A percentile compares a stretch with the other conserved stretches of the same genome.
These are phyloP conservation scores for Podospora didyma DNA, from an alignment of 495 filamentous ascomycete genomes.

Conservation along the genomic window DNA sequence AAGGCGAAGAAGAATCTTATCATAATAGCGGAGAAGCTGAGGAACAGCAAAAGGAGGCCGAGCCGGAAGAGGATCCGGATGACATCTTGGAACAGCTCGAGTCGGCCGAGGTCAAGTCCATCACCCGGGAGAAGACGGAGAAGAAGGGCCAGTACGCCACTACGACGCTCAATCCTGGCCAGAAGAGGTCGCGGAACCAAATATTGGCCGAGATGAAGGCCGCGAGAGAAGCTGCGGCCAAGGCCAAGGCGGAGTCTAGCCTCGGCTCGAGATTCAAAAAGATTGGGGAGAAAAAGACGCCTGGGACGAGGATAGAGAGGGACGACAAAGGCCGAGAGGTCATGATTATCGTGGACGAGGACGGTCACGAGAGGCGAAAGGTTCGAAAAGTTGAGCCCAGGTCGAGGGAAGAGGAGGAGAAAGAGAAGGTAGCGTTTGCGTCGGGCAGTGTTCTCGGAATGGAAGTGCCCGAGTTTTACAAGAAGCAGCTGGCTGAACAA, in stretches of 20 bases:
- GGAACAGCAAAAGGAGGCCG: constrained; percentile 20
- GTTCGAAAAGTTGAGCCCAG: constrained; percentile 52
- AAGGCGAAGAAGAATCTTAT: constrained; percentile 5
- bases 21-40: too few relatives aligned
- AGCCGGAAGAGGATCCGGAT: constrained; percentile 54
- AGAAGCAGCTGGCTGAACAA: constrained; percentile 27
- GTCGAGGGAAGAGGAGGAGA: constrained; percentile 32
- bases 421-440: constrained; percentile 52
- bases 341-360: constrained; percentile 76
- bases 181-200: constrained; percentile 74
- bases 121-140: constrained; percentile 53
- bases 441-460: constrained; percentile 73
- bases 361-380: constrained; percentile 87
- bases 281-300: constrained; percentile 62
- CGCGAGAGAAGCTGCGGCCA: constrained; percentile 55
- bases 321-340: constrained; percentile 77
- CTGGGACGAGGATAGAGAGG: constrained; percentile 64
- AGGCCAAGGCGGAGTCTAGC: constrained; percentile 49
- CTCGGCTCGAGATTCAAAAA: constrained; percentile 80
- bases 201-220: constrained; percentile 80
- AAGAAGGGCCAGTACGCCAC: constrained; percentile 76
- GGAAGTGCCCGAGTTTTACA: constrained; percentile 65
- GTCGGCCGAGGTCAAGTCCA: constrained; percentile 55
- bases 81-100: constrained; percentile 75
- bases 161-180: constrained; percentile 52